A percentile compares a stretch with the other conserved stretches of the same genome.
phyloP scores from a whole-genome alignment of 306 rosid species.

The Vigna radiata region DNA sequence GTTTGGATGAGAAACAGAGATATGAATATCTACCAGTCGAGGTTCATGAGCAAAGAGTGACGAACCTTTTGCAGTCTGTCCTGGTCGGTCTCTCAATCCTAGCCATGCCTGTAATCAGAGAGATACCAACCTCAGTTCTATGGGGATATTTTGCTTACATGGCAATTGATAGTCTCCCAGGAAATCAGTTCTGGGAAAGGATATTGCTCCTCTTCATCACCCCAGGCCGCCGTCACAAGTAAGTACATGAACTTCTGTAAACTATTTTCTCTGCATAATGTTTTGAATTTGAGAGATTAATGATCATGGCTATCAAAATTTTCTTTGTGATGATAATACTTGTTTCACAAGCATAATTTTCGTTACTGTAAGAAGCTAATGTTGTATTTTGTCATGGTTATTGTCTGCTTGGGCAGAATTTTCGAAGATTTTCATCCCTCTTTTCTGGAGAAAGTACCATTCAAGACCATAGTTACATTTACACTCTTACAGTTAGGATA shows the following conservation, averaged over 20 bases:
- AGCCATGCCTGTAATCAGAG: constrained; percentile 70
- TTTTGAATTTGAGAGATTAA: constrained; percentile 2
- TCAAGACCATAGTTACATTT: constrained; percentile 74
- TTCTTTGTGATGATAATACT: too few relatives aligned
- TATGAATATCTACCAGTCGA: constrained; percentile 79
- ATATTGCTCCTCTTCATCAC: constrained; percentile 75
- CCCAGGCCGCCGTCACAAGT: constrained; percentile 82
- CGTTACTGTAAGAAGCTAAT: constrained; percentile 5
- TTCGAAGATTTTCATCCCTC: constrained; percentile 86
- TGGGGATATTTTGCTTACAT: constrained; percentile 96
- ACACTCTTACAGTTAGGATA: constrained; percentile 73
- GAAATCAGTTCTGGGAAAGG: constrained; percentile 97
- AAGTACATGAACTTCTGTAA: constrained; percentile 38
- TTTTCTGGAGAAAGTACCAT: constrained; percentile 85
- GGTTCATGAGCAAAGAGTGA: constrained; percentile 91
- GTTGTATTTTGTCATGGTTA: constrained; percentile 22
- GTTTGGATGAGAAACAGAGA: constrained; percentile 75
- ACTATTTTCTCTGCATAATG: background rate
- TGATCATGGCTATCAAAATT: background rate
- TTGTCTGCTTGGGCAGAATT: constrained; percentile 58
- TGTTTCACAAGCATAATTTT: background rate
- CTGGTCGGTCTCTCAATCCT: constrained; percentile 67
- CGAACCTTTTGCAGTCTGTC: constrained; percentile 80
- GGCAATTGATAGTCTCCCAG: constrained; percentile 97
- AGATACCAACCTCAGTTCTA: constrained; percentile 87